Percentiles rank a stretch among this genome's conserved stretches.
Evolutionary conservation across 2,329 filamentous ascomycete genomes (phyloP).

Genomic region (Alternaria sp.): DNA sequence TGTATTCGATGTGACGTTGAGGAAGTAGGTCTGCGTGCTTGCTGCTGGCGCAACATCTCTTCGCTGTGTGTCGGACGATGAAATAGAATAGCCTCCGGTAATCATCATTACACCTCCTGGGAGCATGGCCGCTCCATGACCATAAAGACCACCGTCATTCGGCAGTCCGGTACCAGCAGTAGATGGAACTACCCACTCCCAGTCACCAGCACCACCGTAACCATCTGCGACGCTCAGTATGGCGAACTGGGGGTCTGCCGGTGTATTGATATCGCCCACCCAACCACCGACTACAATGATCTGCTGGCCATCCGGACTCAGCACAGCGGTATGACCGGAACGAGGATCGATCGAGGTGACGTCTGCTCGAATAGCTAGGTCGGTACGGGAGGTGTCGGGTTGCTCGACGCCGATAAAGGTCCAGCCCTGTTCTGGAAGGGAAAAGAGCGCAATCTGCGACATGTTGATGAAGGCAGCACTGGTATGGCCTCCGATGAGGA

Average conservation of each 20-base stretch:
- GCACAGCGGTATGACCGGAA: slow-evolving; percentile 85
- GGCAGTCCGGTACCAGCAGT: slow-evolving; percentile 53
- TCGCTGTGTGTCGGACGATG: slow-evolving; percentile 43
- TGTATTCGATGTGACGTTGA: slow-evolving; percentile 66
- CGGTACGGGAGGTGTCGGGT: slow-evolving; percentile 56
- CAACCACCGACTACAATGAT: slow-evolving; percentile 87
- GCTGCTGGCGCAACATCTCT: slow-evolving; percentile 43
- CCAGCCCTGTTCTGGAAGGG: slow-evolving; percentile 85
- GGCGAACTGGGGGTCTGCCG: slow-evolving; percentile 82
- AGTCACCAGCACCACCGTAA: slow-evolving; percentile 68
- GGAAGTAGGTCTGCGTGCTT: slow-evolving; percentile 61
- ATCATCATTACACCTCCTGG: slow-evolving; percentile 68
- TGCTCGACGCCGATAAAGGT: slow-evolving; percentile 74
- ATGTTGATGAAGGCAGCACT: slow-evolving; percentile 88
- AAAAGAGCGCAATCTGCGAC: slow-evolving; percentile 88
- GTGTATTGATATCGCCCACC: slow-evolving; percentile 79
- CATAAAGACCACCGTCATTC: slow-evolving; percentile 61
- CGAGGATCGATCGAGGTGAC: slow-evolving; percentile 70
- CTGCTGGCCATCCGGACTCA: slow-evolving; percentile 78
- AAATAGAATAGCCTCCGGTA: slow-evolving; percentile 63
- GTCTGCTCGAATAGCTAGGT: slow-evolving; percentile 62
- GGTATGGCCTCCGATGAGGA: slow-evolving; percentile 87
- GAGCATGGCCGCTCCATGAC: slow-evolving; percentile 67
- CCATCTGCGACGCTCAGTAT: slow-evolving; percentile 76
- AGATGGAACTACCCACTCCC: slow-evolving; percentile 72